Base-by-base conservation (phyloP, 805 yeast species). In the Suhomyces canberraensis region DNA sequence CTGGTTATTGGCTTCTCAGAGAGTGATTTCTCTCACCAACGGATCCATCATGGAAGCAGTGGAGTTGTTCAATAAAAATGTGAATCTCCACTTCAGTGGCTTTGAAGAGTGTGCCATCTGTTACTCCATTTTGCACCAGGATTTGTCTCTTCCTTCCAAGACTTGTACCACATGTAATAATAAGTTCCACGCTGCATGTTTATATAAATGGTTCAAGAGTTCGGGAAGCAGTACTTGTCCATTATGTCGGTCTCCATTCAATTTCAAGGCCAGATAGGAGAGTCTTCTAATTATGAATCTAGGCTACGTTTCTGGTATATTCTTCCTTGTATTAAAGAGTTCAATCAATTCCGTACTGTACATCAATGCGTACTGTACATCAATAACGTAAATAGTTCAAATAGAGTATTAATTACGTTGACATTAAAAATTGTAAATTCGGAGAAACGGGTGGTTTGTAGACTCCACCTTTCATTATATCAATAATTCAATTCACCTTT, bases 101-200 rank as follows among this genome's bases (percentile, higher is more conserved):
- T 89, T 87, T 46, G 96, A 88, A 52, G 98, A 91, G 42, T 93
- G 99, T 73, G 95, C 98, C 3, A 89, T 93, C 48, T 93, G 99
- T 59, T 93, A 93, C 59, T 84, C 95, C 11, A 83, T 91, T 39
- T 65, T 93, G 45, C 95, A 90, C 54, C 89, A 84, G 44, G 96
- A 89, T 52, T 86, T 85, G 51, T 83, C 95, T 6, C 71, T 93
- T 40, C 98, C 99, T 5, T 79, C 88, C 33, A 90, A 88, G 61
- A 74, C 74, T 3, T 93, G 99, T 63, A 70, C 83, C 11, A 89
- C 96, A 0, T 93, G 99, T 72, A 79, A 79, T 53, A 91, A 93
- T 69, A 87, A 84, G 57, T 93, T 90, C 71, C 99, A 93, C 60
- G 81, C 96, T 6, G 96, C 93, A 3, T 93, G 99, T 71, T 68